Conservation (phyloP, 2,329 filamentous ascomycete species). For the Keithomyces neogunnii region DNA sequence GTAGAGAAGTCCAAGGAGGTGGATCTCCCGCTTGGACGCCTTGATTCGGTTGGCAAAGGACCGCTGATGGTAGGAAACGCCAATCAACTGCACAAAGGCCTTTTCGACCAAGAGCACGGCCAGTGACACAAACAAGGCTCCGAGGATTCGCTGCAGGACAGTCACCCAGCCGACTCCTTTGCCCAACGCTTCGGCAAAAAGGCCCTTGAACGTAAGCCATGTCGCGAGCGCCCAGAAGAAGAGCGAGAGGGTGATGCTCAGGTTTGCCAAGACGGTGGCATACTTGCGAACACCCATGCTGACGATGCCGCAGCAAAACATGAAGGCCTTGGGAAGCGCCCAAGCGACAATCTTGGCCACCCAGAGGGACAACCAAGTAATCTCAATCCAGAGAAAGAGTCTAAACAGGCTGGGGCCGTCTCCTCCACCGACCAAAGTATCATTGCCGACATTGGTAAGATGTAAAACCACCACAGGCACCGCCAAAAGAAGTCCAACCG, state of each 20-base stretch:
- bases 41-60: slow-evolving; percentile 79
- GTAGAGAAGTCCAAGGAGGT: slow-evolving; percentile 75
- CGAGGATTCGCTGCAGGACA: slow-evolving; percentile 56
- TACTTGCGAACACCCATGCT: slow-evolving; percentile 65
- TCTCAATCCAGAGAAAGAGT: slow-evolving; percentile 61
- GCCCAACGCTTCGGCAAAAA: slow-evolving; percentile 30
- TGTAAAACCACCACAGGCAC: slow-evolving; percentile 51
- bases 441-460: slow-evolving; percentile 18
- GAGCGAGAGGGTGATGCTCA: slow-evolving; percentile 58
- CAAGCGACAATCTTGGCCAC: slow-evolving; percentile 56
- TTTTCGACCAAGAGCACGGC: slow-evolving; percentile 70
- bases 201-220: slow-evolving; percentile 52
- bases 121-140: slow-evolving; percentile 58
- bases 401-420: slow-evolving; percentile 44
- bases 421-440: background rate
- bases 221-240: slow-evolving; percentile 60
- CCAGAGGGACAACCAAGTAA: slow-evolving; percentile 62
- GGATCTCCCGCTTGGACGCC: slow-evolving; percentile 79
- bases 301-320: slow-evolving; percentile 61
- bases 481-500: slow-evolving; percentile 52
- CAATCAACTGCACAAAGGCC: slow-evolving; percentile 71
- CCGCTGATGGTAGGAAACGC: slow-evolving; percentile 76
- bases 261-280: slow-evolving; percentile 52
- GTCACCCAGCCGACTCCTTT: slow-evolving; percentile 41
- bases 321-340: slow-evolving; percentile 51